Evolutionary conservation across 345 rosid genomes (phyloP).

Genomic region (Mallotus nudiflorus): DNA sequence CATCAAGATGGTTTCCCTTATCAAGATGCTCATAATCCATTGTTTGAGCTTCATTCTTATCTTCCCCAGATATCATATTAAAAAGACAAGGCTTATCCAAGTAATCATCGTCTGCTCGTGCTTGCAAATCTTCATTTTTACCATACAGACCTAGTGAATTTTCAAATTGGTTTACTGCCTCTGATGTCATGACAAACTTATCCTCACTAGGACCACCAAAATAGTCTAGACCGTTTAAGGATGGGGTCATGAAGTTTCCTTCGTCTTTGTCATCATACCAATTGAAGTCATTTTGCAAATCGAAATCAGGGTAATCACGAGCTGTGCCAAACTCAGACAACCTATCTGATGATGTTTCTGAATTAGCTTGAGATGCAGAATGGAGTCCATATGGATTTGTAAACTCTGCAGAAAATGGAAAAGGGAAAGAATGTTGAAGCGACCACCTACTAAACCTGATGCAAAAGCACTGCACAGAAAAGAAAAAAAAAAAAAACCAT

Average conservation of each 20-base stretch:
- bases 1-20: constrained; percentile 20
- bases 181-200: constrained; percentile 61
- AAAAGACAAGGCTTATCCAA: constrained; percentile 56
- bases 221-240: constrained; percentile 54
- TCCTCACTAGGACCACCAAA: constrained; percentile 67
- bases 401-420: constrained; percentile 61
- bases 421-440: neutral
- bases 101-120: constrained; percentile 42
- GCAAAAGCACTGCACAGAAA: neutral
- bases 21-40: constrained; percentile 34
- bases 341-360: constrained; percentile 65
- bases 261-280: constrained; percentile 63
- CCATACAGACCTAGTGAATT: constrained; percentile 33
- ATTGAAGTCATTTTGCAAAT: constrained; percentile 59
- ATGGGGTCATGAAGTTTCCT: constrained; percentile 71
- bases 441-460: neutral
- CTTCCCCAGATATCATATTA: constrained; percentile 19
- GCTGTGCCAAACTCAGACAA: constrained; percentile 89
- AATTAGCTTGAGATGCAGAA: constrained; percentile 52
- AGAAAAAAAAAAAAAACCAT: neutral
- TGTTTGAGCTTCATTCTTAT: constrained; percentile 22
- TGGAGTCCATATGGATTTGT: constrained; percentile 83
- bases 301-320: constrained; percentile 65
- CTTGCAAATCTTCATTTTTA: constrained; percentile 42
- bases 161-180: constrained; percentile 42